phyloP scores from a whole-genome alignment of 768 basidiomycete species.

The Omphalotus guepiniiformis region DNA sequence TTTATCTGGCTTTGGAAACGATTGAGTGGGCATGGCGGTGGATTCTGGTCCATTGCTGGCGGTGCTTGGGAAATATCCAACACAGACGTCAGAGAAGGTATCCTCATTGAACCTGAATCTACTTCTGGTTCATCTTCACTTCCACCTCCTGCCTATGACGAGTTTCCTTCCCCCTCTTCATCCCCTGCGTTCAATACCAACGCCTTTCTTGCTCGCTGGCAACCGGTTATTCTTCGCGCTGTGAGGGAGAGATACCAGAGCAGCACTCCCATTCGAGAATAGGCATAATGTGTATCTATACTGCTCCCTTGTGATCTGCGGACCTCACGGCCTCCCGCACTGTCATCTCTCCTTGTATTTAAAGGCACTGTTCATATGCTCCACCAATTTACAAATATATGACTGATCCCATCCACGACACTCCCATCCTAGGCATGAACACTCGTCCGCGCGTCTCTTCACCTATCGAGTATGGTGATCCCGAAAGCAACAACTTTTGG shows the following conservation, averaged over 20 bases:
- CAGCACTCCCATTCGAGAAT: not conserved
- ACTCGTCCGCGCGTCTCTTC: constrained; percentile 39
- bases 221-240: constrained; percentile 57
- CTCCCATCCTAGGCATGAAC: constrained; percentile 41
- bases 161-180: constrained; percentile 10
- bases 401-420: constrained; percentile 28
- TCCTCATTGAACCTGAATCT: too few species aligned
- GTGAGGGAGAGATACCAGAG: constrained; percentile 44
- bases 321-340: too few species aligned
- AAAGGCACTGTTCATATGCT: too few species aligned
- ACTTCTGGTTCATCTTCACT: too few species aligned
- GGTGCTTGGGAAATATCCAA: constrained; percentile 71
- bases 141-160: constrained; percentile 16
- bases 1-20: constrained; percentile 79
- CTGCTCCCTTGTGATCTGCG: too few species aligned
- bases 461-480: constrained; percentile 52
- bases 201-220: constrained; percentile 79
- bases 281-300: too few species aligned
- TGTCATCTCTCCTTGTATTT: too few species aligned
- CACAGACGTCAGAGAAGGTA: constrained; percentile 26
- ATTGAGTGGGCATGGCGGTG: constrained; percentile 64
- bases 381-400: too few species aligned
- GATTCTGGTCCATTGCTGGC: constrained; percentile 72
- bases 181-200: constrained; percentile 41
- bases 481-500: constrained; percentile 48